Base-by-base conservation (phyloP, 495 filamentous ascomycete genomes). In the Tuber umbilicatum region DNA sequence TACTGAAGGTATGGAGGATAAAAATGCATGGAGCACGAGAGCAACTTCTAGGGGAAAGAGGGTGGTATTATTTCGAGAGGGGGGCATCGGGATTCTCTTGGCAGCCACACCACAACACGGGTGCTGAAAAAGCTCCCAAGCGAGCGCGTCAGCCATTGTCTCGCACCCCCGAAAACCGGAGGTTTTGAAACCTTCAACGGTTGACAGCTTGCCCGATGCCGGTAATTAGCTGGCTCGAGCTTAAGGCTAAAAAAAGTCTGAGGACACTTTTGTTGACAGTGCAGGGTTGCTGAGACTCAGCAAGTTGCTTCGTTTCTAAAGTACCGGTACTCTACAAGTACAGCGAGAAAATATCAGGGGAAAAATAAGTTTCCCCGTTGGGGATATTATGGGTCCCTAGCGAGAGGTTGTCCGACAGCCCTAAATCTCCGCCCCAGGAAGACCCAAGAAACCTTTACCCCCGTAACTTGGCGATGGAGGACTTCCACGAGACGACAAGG, bases 71-170 rank as follows among this genome's bases (percentile, higher is more conserved):
- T 50, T 50, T 50, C 10, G 14, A n/a, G 45, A 45, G 67, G 75
- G 74, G 75, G 75, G 71, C 77, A 50, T 74, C 74, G 60, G 73
- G 77, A 70, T 50, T 55, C 76, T 79, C 77, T 79, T 79, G 77
- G 77, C 77, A 70, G 67, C 55, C 40, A 38, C 77, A 79, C 77
- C 69, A 70, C 77, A 75, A 79, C 77, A 72, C 41, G 55, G 17
- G 55, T 6, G 55, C 3, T 64, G 55, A 64, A 64, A 35, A 35
- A 17, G 55, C 35, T 35, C 55, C 2, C 55, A 64, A 19, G 27
- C 55, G 55, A 64, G 55, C 27, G 27, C 27, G 55, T 64, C 27
- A 17, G 27, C 55, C 55, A 4, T 64, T 64, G 27, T 64, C 55
- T 64, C 50, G n/a, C 50, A 35, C 27, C 55, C 55, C 55, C 27